Evolutionary conservation across 2,329 filamentous ascomycete species (phyloP), one percentile per base, ranked within the genome.

Genomic region (Monilinia aucupariae): DNA sequence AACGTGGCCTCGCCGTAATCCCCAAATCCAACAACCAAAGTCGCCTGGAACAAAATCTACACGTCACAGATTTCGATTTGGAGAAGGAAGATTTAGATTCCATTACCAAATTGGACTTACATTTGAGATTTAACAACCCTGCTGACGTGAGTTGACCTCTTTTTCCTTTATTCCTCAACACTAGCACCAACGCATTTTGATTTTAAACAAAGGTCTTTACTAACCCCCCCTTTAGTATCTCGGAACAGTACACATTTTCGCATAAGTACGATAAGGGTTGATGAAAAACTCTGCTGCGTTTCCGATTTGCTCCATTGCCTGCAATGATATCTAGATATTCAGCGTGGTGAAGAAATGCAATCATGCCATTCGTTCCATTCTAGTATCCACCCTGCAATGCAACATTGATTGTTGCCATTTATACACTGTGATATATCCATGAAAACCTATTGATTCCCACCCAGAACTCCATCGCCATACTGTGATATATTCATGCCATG

Each of bases 1-100:
- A 96, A 81, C 83, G 89, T 58, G 86, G 85, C 39, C 80, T 94
- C 63, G 89, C 90, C 54, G 88, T 94, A 70, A 94, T 94, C 71
- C 90, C 90, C 70, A 93, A 93, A 84, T 87, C 83, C 67, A 87
- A 84, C 71, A 79, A 81, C 76, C 76, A 81, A 75, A 68, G 72
- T 67, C 66, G 78, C 68, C 81, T 91, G 74, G 74, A 78, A 64
- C 80, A 87, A 78, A 91, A 91, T 77, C 77, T 92, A 68, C 82
- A 86, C 68, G 84, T 85, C 66, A 83, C 79, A 67, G 78, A 77
- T 66, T 92, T 90, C 73, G 82, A 91, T 70, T 77, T 92, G 41
- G 80, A 81, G 32, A 75, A 85, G 71, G 78, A 79, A 47, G 91
- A 93, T 64, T 77, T 94, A 63, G 78, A 87, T 67, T 78, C 80